Conservation (phyloP, 2,329 filamentous ascomycete species). For the Coniochaeta pulveracea region DNA sequence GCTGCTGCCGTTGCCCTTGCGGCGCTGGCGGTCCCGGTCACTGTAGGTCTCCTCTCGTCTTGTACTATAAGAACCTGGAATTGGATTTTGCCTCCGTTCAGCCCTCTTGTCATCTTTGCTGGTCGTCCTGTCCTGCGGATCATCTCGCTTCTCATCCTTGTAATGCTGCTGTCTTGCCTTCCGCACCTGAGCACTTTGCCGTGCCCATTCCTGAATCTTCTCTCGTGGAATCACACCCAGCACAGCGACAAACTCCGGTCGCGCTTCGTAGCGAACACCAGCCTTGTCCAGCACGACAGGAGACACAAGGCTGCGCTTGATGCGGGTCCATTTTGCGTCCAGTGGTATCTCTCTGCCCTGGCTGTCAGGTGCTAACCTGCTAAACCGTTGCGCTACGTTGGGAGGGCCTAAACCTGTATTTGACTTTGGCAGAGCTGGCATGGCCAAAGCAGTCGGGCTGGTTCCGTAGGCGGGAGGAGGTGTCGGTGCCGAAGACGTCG, state of each 20-base stretch:
- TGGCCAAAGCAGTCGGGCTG: constrained; percentile 17
- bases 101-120: too few species aligned
- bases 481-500: constrained; percentile 8
- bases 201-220: constrained; percentile 39
- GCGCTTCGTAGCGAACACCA: constrained; percentile 47
- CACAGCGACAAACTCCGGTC: constrained; percentile 48
- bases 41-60: constrained; percentile 11
- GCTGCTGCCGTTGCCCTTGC: constrained; percentile 8
- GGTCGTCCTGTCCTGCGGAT: constrained; percentile 11
- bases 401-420: constrained; percentile 7
- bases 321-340: constrained; percentile 49
- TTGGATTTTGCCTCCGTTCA: too few species aligned
- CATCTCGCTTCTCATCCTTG: constrained; percentile 7
- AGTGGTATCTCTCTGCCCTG: constrained; percentile 43
- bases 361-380: constrained; percentile 42
- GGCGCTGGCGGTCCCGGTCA: constrained; percentile 9
- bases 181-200: constrained; percentile 34
- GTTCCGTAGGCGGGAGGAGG: constrained; percentile 22
- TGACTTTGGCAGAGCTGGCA: constrained; percentile 19
- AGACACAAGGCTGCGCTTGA: constrained; percentile 43
- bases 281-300: constrained; percentile 43
- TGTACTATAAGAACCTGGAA: too few species aligned
- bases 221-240: constrained; percentile 41
- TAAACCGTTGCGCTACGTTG: constrained; percentile 11
- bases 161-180: constrained; percentile 20